Evolutionary conservation across 768 basidiomycete genomes (phyloP), one percentile per base, ranked within the genome.

Genomic region (Rhodotorula kratochvilovae): DNA sequence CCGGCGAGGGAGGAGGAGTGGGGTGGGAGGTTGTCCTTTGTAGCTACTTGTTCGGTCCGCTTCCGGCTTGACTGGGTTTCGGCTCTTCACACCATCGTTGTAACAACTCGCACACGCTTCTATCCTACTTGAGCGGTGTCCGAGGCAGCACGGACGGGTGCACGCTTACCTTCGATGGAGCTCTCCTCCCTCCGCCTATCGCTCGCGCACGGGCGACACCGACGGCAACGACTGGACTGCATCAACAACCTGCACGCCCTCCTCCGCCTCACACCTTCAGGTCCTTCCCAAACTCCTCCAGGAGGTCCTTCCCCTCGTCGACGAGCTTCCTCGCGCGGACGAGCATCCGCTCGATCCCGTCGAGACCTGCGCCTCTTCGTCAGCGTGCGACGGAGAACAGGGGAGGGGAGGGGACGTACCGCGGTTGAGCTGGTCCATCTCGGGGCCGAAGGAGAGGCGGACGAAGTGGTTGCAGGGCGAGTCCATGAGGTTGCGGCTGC

Each of bases 391-490:
- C 81, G 91, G 91, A 1, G 91, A 90, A 78, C 92, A 92, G 23
- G 57, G 27, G 63, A 55, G 58, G 42, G 65, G 33, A 16, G 19
- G 50, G 0, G 91, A 91, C 78, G 92, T 92, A 76, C 71, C 70
- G 51, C 75, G 63, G 31, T 73, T 66, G 45, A 76, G 54, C 46
- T 70, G 54, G 17, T 42, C 63, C 29, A 72, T 19, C 17, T 67
- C 39, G 1, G 72, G 73, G 13, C 73, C 73, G 63, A 67, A 76
- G 6, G 89, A 90, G 48, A 96, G 81, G 33, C 94, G 87, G 35
- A 96, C 88, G 75, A 90, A 96, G 79, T 90, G 88, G 81, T 91
- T 89, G 81, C 91, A 94, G 17, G 92, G 90, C 25, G 90, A 92
- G 77, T 88, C 86, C 83, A 95, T 91, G 63, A 96, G 82, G 80